Evolutionary conservation across 768 basidiomycete species (phyloP).

Genomic region (Pholiota conissans): DNA sequence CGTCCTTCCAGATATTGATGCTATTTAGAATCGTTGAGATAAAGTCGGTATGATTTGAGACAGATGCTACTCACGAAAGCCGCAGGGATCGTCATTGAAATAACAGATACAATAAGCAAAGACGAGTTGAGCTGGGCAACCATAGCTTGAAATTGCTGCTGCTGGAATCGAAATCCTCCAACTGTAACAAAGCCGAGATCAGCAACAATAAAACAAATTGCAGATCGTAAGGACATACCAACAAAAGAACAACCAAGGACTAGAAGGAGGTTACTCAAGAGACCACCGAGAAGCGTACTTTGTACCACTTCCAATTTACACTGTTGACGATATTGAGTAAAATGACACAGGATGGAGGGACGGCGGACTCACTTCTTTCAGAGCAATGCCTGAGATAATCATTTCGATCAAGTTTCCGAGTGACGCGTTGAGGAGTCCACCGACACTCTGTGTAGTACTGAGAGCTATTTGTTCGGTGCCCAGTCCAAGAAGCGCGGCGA

Average conservation of each 20-base stretch:
- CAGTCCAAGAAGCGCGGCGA: constrained; percentile 50
- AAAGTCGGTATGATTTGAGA: constrained; percentile 1
- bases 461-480: constrained; percentile 55
- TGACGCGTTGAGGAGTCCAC: constrained; percentile 54
- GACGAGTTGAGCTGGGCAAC: constrained; percentile 67
- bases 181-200: constrained; percentile 22
- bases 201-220: neutral
- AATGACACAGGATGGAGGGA: neutral
- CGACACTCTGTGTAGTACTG: constrained; percentile 47
- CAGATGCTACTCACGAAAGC: constrained; percentile 44
- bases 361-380: constrained; percentile 30
- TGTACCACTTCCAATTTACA: constrained; percentile 56
- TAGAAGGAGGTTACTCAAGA: constrained; percentile 75
- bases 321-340: constrained; percentile 22
- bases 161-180: constrained; percentile 48
- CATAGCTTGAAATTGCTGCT: constrained; percentile 54
- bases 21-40: constrained; percentile 15
- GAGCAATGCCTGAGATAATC: constrained; percentile 48
- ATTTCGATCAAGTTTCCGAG: constrained; percentile 54
- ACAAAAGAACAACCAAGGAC: constrained; percentile 82
- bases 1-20: constrained; percentile 36
- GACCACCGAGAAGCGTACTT: constrained; percentile 50
- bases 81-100: constrained; percentile 65
- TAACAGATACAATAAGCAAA: constrained; percentile 67
- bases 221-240: constrained; percentile 66